Conservation (phyloP, 2,329 filamentous ascomycete species). For the Talaromyces sp. region DNA sequence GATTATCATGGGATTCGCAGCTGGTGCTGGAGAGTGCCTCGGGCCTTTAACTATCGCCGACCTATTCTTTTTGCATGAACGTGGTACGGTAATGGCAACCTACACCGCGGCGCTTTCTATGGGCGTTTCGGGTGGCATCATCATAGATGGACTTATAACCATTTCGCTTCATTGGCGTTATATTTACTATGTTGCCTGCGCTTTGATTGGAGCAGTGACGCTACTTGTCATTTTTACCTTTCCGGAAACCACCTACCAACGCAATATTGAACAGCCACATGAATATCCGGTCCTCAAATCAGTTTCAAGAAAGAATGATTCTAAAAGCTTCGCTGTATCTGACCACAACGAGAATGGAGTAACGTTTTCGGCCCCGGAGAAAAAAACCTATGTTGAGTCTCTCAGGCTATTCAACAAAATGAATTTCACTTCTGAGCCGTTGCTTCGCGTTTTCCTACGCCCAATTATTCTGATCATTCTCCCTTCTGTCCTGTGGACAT, state of each 20-base stretch:
- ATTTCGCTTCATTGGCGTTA: conserved; percentile 25
- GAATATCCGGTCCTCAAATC: neutral
- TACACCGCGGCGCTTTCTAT: conserved; percentile 17
- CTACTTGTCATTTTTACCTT: conserved; percentile 49
- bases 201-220: conserved; percentile 45
- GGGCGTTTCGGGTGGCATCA: conserved; percentile 20
- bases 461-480: conserved; percentile 47
- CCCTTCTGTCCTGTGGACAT: conserved; percentile 51
- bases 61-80: conserved; percentile 53
- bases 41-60: conserved; percentile 50
- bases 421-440: conserved; percentile 39
- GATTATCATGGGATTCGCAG: conserved; percentile 49
- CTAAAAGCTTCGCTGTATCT: neutral
- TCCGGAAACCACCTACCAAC: conserved; percentile 49
- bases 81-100: conserved; percentile 44
- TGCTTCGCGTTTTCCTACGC: conserved; percentile 45
- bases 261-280: conserved; percentile 17
- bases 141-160: conserved; percentile 26
- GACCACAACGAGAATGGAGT: neutral
- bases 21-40: conserved; percentile 47
- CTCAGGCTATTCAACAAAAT: neutral
- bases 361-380: neutral
- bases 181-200: conserved; percentile 41
- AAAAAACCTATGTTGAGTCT: neutral
- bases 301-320: neutral